Conservation (phyloP, 225 moss, liverwort and hornwort genomes). For the Asterella californica region DNA sequence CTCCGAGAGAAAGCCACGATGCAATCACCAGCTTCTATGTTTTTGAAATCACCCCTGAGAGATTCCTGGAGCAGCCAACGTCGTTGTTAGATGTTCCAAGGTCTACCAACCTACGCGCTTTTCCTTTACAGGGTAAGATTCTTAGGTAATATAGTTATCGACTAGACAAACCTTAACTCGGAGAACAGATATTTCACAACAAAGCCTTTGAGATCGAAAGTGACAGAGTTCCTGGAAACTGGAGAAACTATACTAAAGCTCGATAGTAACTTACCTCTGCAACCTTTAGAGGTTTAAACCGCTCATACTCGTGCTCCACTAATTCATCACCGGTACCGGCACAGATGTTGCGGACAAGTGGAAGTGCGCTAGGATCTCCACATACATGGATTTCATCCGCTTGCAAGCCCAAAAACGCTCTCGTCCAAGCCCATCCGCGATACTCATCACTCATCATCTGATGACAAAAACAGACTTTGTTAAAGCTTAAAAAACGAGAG, state of each 20-base stretch:
- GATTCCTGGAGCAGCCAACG: conserved; percentile 49
- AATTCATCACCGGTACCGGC: conserved; percentile 80
- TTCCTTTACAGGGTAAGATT: background rate
- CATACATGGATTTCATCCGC: conserved; percentile 98
- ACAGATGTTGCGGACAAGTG: conserved; percentile 79
- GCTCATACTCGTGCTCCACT: conserved; percentile 75
- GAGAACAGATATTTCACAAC: background rate
- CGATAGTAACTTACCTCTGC: conserved; percentile 46
- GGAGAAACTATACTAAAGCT: background rate
- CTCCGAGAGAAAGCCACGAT: conserved; percentile 92
- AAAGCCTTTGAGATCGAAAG: background rate
- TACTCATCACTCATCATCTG: conserved; percentile 99
- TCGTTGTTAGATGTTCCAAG: background rate
- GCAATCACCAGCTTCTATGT: conserved; percentile 89
- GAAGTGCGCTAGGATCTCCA: conserved; percentile 95
- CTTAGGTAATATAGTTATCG: background rate
- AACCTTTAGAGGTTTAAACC: conserved; percentile 82
- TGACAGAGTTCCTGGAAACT: background rate
- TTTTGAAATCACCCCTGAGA: conserved; percentile 77
- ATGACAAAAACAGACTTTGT: background rate
- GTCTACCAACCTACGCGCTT: no score
- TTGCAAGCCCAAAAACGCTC: conserved; percentile 90
- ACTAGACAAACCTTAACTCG: no score
- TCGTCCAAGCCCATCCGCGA: conserved; percentile 99
- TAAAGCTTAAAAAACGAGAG: conserved; percentile 3